These are phyloP conservation scores for Talaromyces sp. DNA, from an alignment of 2,329 filamentous ascomycete species.

Conservation along the genomic window DNA sequence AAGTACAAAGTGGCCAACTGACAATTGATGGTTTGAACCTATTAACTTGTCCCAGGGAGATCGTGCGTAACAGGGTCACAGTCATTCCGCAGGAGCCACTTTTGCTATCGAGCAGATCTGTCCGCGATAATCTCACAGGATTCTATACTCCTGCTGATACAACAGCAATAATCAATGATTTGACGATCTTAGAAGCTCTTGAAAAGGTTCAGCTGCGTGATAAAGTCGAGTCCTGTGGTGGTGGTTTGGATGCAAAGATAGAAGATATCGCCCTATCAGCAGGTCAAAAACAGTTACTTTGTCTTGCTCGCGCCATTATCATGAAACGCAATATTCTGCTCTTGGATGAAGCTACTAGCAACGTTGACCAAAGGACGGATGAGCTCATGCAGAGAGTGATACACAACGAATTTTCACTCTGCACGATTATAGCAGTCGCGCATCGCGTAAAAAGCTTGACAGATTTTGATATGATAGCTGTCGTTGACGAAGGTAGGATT, in stretches of 20 bases:
- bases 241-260: slow-evolving; percentile 36
- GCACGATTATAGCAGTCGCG: slow-evolving; percentile 59
- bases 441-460: slow-evolving; percentile 51
- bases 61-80: slow-evolving; percentile 40
- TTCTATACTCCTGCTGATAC: slow-evolving; percentile 21
- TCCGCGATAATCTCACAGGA: slow-evolving; percentile 34
- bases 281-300: slow-evolving; percentile 64
- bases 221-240: not conserved
- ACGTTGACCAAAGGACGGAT: slow-evolving; percentile 56
- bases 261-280: slow-evolving; percentile 49
- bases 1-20: slow-evolving; percentile 37
- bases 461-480: slow-evolving; percentile 36
- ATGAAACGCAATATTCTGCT: slow-evolving; percentile 44
- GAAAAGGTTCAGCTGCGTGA: slow-evolving; percentile 6
- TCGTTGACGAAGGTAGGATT: slow-evolving; percentile 34
- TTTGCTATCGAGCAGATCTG: slow-evolving; percentile 36
- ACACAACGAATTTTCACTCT: slow-evolving; percentile 49
- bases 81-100: slow-evolving; percentile 44
- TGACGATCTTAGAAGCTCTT: not conserved
- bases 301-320: slow-evolving; percentile 58
- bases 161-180: not conserved
- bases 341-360: slow-evolving; percentile 42
- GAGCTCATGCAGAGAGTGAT: slow-evolving; percentile 55
- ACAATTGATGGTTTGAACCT: slow-evolving; percentile 35
- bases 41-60: slow-evolving; percentile 26